Evolutionary conservation across 225 moss, liverwort and hornwort species (phyloP).

Genomic region (Ulota crispa): DNA sequence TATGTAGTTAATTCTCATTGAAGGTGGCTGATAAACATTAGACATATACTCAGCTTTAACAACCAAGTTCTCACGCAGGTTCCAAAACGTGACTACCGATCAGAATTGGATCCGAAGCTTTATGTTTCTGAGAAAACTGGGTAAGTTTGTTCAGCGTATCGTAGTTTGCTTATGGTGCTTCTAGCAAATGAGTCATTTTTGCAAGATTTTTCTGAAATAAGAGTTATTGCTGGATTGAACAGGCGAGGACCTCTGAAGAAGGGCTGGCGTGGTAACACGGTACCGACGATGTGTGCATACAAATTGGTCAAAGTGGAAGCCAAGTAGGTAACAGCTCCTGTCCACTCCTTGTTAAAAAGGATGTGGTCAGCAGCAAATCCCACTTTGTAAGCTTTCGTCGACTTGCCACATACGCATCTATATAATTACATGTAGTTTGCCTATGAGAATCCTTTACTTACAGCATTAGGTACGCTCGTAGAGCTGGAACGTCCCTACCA

Average conservation of each 20-base stretch:
- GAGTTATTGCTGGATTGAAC: slow-evolving; percentile 25
- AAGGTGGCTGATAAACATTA: background rate
- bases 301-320: slow-evolving; percentile 98
- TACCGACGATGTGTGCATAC: slow-evolving; percentile 92
- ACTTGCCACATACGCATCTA: slow-evolving; percentile 19
- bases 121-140: slow-evolving; percentile 76
- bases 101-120: slow-evolving; percentile 81
- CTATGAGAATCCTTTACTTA: slow-evolving; percentile 7
- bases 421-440: background rate
- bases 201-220: background rate
- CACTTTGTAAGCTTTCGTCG: slow-evolving; percentile 49
- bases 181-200: background rate
- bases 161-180: slow-evolving; percentile 2
- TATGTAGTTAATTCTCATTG: background rate
- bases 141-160: slow-evolving; percentile 42
- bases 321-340: slow-evolving; percentile 88
- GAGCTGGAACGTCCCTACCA: background rate
- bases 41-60: background rate
- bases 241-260: slow-evolving; percentile 84
- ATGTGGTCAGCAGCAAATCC: slow-evolving; percentile 52
- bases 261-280: slow-evolving; percentile 71
- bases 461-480: background rate
- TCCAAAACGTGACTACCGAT: slow-evolving; percentile 78
- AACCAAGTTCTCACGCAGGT: slow-evolving; percentile 48
- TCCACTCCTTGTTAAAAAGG: slow-evolving; percentile 60